Conservation (phyloP, 2,329 filamentous ascomycete species). For the Dactylellina parvicollis region DNA sequence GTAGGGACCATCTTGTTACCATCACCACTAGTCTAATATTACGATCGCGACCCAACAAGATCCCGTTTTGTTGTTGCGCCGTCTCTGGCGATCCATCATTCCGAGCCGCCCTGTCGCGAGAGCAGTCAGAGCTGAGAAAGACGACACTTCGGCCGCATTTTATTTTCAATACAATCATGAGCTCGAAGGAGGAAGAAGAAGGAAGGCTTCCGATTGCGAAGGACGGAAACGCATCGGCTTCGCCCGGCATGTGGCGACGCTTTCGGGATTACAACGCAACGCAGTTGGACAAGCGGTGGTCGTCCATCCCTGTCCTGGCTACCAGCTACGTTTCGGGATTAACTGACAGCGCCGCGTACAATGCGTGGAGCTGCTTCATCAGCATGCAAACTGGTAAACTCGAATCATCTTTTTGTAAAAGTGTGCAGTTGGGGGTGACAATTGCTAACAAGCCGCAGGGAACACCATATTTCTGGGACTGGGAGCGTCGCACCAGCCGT, state of each 20-base stretch:
- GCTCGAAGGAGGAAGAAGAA: constrained; percentile 21
- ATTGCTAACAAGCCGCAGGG: neutral
- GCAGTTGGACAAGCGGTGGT: constrained; percentile 30
- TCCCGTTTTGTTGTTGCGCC: no score
- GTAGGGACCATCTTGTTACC: no score
- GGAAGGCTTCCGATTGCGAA: constrained; percentile 3
- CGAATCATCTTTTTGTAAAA: neutral
- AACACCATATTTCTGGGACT: constrained; percentile 73
- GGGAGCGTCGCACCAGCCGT: constrained; percentile 67
- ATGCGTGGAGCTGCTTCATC: constrained; percentile 66
- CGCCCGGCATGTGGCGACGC: constrained; percentile 4
- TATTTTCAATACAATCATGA: neutral
- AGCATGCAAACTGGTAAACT: constrained; percentile 67
- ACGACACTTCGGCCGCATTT: no score
- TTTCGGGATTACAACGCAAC: constrained; percentile 39
- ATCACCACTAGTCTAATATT: no score
- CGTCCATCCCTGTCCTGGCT: constrained; percentile 59
- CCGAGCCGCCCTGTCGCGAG: neutral
- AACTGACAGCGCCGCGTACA: constrained; percentile 65
- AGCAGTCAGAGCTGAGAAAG: no score
- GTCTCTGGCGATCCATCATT: neutral
- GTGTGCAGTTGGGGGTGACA: neutral
- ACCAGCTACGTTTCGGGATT: constrained; percentile 64
- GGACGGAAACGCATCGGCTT: neutral
- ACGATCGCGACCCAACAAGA: no score